Conservation (phyloP, 345 rosid species). For the Citrus reticulata region DNA sequence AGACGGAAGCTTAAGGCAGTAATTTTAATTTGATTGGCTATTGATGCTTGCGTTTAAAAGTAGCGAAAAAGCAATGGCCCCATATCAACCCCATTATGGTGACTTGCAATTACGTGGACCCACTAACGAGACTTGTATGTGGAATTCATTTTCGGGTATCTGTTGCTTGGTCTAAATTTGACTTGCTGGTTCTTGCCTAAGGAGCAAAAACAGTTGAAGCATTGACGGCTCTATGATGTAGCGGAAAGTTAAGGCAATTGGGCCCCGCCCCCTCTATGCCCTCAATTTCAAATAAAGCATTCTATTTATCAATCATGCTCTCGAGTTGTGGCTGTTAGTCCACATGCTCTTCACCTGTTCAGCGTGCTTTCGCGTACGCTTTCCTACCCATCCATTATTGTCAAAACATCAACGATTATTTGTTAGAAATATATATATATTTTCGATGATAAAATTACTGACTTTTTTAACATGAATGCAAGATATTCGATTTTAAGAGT, state of each 20-base stretch:
- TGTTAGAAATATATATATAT: no score
- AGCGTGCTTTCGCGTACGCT: neutral
- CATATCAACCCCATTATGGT: constrained; percentile 23
- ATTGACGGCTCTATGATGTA: constrained; percentile 25
- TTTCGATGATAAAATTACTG: no score
- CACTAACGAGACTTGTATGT: neutral
- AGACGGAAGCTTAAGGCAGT: no score
- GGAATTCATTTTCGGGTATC: neutral
- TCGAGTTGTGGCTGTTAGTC: neutral
- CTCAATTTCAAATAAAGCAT: neutral
- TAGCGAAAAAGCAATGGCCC: constrained; percentile 17
- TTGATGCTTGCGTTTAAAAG: constrained; percentile 32
- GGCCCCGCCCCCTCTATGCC: constrained; percentile 15
- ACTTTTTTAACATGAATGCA: no score
- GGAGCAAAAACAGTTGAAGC: constrained; percentile 19
- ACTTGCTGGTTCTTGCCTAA: constrained; percentile 9
- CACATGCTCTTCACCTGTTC: neutral
- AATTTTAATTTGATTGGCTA: no score
- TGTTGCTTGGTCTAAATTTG: constrained; percentile 13
- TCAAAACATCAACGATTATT: neutral
- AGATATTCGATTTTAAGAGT: no score
- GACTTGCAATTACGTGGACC: neutral
- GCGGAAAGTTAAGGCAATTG: constrained; percentile 28
- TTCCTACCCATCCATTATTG: neutral
- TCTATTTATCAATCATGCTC: neutral